These are phyloP conservation scores for Cymodocea nodosa DNA, from an alignment of 116 monocot species.

Conservation along the genomic window DNA sequence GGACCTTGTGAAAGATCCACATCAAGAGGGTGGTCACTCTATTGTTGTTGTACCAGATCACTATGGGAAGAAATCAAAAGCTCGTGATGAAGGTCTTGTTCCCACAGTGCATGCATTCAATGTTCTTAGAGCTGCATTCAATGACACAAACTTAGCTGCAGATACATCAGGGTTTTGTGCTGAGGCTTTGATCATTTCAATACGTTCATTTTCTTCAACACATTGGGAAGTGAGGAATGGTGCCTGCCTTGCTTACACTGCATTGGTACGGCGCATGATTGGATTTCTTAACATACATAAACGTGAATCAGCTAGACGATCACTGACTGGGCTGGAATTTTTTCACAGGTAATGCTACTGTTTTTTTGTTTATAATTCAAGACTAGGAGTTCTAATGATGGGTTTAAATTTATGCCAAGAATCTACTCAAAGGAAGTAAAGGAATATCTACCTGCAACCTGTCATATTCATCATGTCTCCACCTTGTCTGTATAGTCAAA, in stretches of 20 bases:
- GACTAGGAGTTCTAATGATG: neutral
- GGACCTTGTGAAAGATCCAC: neutral
- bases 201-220: constrained; percentile 84
- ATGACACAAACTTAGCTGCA: constrained; percentile 83
- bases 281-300: constrained; percentile 94
- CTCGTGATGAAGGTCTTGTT: constrained; percentile 82
- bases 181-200: constrained; percentile 71
- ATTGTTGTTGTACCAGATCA: constrained; percentile 9
- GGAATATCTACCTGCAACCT: no score
- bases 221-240: constrained; percentile 97
- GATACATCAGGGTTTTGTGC: constrained; percentile 95
- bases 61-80: constrained; percentile 32
- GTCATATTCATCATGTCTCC: no score
- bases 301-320: constrained; percentile 54
- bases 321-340: constrained; percentile 90
- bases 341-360: constrained; percentile 65
- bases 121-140: constrained; percentile 91
- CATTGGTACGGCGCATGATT: constrained; percentile 89
- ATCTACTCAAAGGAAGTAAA: no score
- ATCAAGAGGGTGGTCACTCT: neutral
- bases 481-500: no score
- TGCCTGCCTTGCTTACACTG: constrained; percentile 91
- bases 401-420: neutral
- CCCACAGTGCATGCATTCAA: constrained; percentile 98
- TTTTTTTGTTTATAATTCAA: neutral